Evolutionary conservation across 768 basidiomycete species (phyloP).

Genomic region (Termitomyces sp.): DNA sequence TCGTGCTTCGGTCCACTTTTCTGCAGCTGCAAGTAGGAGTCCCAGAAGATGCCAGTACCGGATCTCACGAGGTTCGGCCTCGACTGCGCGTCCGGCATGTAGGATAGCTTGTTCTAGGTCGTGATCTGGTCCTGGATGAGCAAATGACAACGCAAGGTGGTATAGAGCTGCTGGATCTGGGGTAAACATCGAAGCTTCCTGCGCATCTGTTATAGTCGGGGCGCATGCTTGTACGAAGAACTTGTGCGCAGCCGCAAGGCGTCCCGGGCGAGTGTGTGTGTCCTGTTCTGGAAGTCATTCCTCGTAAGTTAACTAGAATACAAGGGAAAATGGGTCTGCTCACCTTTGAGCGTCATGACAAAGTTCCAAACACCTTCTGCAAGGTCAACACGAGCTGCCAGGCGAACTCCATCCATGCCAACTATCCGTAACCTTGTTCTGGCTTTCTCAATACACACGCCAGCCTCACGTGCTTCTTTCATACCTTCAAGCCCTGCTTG

Average conservation of each 20-base stretch:
- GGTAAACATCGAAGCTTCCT: slow-evolving; percentile 28
- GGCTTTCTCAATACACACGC: slow-evolving; percentile 54
- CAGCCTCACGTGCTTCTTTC: slow-evolving; percentile 61
- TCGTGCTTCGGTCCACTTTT: slow-evolving; percentile 74
- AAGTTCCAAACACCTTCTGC: slow-evolving; percentile 73
- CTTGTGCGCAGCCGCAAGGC: slow-evolving; percentile 52
- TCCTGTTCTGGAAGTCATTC: slow-evolving; percentile 50
- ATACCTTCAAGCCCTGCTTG: slow-evolving; percentile 35
- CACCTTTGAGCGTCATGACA: slow-evolving; percentile 68
- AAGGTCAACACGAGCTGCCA: slow-evolving; percentile 55
- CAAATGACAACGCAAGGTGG: slow-evolving; percentile 74
- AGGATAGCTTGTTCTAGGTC: slow-evolving; percentile 65
- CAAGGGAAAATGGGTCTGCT: slow-evolving; percentile 9
- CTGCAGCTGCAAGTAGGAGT: slow-evolving; percentile 69
- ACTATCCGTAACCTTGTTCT: slow-evolving; percentile 44
- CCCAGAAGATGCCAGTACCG: slow-evolving; percentile 92
- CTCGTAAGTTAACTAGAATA: background rate
- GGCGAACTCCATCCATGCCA: slow-evolving; percentile 32
- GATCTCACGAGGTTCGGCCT: slow-evolving; percentile 54
- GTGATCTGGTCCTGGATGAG: slow-evolving; percentile 58
- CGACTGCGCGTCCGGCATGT: slow-evolving; percentile 67
- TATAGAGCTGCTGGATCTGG: slow-evolving; percentile 62
- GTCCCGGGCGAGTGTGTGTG: slow-evolving; percentile 50
- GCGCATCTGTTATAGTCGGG: background rate
- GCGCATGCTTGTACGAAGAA: slow-evolving; percentile 40